These are phyloP conservation scores for Mariannaea sp. DNA, from an alignment of 2,329 filamentous ascomycete genomes.

Conservation along the genomic window DNA sequence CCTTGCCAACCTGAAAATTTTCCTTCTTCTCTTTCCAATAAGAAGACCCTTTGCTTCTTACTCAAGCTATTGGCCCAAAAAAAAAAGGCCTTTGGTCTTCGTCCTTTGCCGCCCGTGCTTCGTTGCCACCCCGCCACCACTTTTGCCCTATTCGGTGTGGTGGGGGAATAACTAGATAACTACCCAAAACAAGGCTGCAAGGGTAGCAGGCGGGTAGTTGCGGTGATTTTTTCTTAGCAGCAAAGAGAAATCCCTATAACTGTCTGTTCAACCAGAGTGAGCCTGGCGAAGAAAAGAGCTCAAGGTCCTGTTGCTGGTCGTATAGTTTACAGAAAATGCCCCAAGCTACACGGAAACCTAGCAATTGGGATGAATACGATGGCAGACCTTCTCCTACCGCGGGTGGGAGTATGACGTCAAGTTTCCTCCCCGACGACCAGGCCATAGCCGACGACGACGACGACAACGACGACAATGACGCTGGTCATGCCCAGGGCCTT, in stretches of 20 bases:
- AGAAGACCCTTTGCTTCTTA: too few species aligned
- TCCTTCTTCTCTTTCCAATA: background rate
- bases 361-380: conserved; percentile 54
- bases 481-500: conserved; percentile 33
- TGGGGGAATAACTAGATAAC: too few species aligned
- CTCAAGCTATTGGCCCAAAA: conserved; percentile 3
- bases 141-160: conserved; percentile 8
- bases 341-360: conserved; percentile 43
- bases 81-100: background rate
- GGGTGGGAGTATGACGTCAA: conserved; percentile 52
- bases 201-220: background rate
- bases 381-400: conserved; percentile 48
- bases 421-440: conserved; percentile 51
- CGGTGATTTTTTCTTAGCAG: background rate
- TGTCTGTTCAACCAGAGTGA: background rate
- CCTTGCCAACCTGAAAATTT: background rate
- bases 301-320: background rate
- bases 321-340: conserved; percentile 34
- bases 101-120: conserved; percentile 11
- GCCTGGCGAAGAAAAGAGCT: background rate
- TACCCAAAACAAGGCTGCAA: background rate
- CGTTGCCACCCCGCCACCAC: conserved; percentile 14
- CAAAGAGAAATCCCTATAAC: background rate
- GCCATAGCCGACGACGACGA: conserved; percentile 55
- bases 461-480: conserved; percentile 44